phyloP scores from a whole-genome alignment of 805 yeast genomes.

The Debaryomyces hansenii region DNA sequence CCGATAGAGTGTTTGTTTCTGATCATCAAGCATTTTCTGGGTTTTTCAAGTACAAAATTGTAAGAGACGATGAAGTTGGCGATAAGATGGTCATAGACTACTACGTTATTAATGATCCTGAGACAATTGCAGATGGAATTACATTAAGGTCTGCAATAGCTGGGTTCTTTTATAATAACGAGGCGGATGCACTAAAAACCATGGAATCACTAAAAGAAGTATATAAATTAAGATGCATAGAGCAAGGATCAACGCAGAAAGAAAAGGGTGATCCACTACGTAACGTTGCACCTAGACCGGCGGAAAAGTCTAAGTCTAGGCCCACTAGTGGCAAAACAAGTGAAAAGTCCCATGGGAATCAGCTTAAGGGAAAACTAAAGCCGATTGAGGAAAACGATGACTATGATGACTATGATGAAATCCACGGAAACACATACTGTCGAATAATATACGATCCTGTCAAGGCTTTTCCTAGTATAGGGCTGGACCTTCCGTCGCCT shows the following conservation, averaged over 20 bases:
- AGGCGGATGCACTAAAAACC: neutral
- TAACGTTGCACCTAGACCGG: too few relatives aligned
- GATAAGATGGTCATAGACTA: constrained; percentile 4
- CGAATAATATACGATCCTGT: constrained; percentile 1
- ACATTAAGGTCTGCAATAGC: constrained; percentile 6
- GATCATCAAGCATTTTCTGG: constrained; percentile 6
- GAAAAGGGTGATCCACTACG: too few relatives aligned
- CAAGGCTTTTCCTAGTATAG: constrained; percentile 1
- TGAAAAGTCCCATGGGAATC: too few relatives aligned
- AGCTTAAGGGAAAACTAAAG: too few relatives aligned
- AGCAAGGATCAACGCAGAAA: neutral
- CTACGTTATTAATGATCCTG: constrained; percentile 7
- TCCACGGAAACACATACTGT: constrained; percentile 3
- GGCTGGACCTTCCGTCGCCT: neutral
- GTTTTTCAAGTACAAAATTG: constrained; percentile 3
- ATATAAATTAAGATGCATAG: neutral
- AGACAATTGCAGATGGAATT: constrained; percentile 6
- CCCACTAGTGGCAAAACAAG: too few relatives aligned
- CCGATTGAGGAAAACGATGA: constrained; percentile 1
- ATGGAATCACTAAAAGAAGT: neutral
- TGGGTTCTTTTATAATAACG: constrained; percentile 1
- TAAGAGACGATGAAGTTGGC: neutral
- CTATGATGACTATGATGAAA: neutral
- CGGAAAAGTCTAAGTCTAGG: too few relatives aligned
- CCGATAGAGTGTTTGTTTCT: constrained; percentile 4